These are phyloP conservation scores for Phialemonium atrogriseum DNA, from an alignment of 2,329 filamentous ascomycete genomes.

Conservation along the genomic window DNA sequence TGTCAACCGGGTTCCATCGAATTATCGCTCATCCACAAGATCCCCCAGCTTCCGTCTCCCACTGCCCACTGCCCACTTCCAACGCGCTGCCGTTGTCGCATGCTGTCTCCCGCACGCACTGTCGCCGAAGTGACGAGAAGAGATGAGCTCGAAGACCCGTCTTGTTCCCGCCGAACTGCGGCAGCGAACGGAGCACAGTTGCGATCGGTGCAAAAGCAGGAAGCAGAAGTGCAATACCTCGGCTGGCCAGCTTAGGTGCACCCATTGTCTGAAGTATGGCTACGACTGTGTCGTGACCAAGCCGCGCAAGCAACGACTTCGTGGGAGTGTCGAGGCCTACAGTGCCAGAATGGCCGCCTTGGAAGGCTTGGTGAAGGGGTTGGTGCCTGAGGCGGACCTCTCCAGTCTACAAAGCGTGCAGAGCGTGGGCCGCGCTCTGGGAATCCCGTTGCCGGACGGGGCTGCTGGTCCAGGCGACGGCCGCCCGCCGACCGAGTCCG, in stretches of 20 bases:
- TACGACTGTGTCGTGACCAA: conserved; percentile 33
- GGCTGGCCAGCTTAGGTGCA: conserved; percentile 26
- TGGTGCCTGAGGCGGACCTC: conserved; percentile 31
- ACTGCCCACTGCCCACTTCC: not conserved
- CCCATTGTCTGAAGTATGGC: conserved; percentile 30
- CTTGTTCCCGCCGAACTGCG: conserved; percentile 33
- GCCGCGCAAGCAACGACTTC: conserved; percentile 34
- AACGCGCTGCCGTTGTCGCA: not conserved
- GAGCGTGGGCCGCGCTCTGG: conserved; percentile 25
- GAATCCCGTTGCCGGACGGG: conserved; percentile 27
- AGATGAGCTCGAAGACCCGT: conserved; percentile 10
- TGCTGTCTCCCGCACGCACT: not conserved
- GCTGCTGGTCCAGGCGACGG: no score
- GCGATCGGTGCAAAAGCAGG: conserved; percentile 36
- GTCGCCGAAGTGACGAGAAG: not conserved
- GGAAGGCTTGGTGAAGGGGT: conserved; percentile 33
- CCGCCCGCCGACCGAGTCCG: conserved; percentile 4
- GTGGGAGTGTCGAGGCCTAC: conserved; percentile 31
- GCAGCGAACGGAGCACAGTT: conserved; percentile 34
- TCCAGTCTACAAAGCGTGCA: conserved; percentile 31
- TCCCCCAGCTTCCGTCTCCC: not conserved
- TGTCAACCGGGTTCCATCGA: no score
- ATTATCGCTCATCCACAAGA: no score
- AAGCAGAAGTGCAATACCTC: conserved; percentile 35
- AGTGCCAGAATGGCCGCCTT: conserved; percentile 29